Percentiles rank a stretch among this genome's conserved stretches.
Evolutionary conservation across 345 rosid species (phyloP).

Genomic region (Eucalyptus cloeziana): DNA sequence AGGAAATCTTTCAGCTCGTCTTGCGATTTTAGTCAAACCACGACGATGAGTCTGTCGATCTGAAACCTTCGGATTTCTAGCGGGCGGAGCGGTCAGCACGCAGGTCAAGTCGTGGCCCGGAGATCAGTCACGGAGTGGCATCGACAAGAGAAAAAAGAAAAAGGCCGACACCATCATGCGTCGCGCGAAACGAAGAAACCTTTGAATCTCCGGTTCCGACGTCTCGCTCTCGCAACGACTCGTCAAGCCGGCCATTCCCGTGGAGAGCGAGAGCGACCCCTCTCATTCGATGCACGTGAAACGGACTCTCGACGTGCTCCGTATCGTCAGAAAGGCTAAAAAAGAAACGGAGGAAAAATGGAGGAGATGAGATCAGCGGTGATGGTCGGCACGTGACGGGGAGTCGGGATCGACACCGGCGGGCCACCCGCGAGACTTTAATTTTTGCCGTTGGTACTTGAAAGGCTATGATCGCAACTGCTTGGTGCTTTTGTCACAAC

Average conservation of each 20-base stretch:
- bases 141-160: too few species aligned
- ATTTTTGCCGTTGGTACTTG: not conserved
- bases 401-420: not conserved
- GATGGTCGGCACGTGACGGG: not conserved
- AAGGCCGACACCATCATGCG: not conserved
- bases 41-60: rapidly evolving
- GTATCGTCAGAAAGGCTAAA: not conserved
- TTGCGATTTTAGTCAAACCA: not conserved
- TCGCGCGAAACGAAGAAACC: not conserved
- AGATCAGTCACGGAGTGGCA: not conserved
- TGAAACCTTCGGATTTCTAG: not conserved
- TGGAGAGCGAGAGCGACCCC: not conserved
- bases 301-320: not conserved
- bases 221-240: not conserved
- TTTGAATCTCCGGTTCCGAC: not conserved
- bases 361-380: not conserved
- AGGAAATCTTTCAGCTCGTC: not conserved
- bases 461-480: not conserved
- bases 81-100: not conserved
- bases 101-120: not conserved
- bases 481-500: not conserved
- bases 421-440: not conserved
- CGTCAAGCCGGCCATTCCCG: not conserved
- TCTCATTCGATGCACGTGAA: not conserved
- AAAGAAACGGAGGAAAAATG: not conserved